Evolutionary conservation across 148 eudicot species (phyloP).

Genomic region (Diospyros lotus): DNA sequence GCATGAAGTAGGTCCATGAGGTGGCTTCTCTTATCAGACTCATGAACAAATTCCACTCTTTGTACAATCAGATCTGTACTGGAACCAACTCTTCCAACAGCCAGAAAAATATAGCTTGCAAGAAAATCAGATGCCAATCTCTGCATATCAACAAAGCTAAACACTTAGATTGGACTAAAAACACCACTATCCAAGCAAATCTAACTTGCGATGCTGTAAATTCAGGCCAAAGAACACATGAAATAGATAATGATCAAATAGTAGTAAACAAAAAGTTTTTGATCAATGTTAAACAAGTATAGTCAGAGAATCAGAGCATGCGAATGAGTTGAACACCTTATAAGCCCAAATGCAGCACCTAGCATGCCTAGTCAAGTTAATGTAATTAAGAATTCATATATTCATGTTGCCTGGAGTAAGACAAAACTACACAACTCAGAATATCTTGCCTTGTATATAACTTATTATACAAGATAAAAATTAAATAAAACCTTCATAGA

Average conservation of each 20-base stretch:
- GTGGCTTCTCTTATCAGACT: slow-evolving; percentile 60
- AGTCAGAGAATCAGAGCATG: not conserved
- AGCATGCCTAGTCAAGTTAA: not conserved
- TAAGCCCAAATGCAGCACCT: not conserved
- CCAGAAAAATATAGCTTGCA: slow-evolving; percentile 42
- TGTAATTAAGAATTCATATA: not conserved
- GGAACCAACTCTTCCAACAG: slow-evolving; percentile 62
- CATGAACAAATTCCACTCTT: slow-evolving; percentile 54
- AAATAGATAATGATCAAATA: not conserved
- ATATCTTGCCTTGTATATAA: not conserved
- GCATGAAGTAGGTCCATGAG: slow-evolving; percentile 63
- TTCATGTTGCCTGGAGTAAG: not conserved
- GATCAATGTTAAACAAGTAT: not conserved
- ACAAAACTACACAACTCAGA: not conserved
- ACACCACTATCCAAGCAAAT: not conserved
- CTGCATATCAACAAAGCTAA: slow-evolving; percentile 26
- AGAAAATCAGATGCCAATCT: slow-evolving; percentile 58
- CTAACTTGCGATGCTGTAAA: not conserved
- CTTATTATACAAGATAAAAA: not conserved
- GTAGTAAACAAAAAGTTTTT: not conserved
- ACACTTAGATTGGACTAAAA: not conserved
- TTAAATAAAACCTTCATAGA: not conserved
- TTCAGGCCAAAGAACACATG: not conserved
- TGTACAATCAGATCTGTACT: slow-evolving; percentile 57
- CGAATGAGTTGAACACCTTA: not conserved